Evolutionary conservation across 306 rosid genomes (phyloP), one percentile per base, ranked within the genome.

Genomic region (Carpinus fangiana): DNA sequence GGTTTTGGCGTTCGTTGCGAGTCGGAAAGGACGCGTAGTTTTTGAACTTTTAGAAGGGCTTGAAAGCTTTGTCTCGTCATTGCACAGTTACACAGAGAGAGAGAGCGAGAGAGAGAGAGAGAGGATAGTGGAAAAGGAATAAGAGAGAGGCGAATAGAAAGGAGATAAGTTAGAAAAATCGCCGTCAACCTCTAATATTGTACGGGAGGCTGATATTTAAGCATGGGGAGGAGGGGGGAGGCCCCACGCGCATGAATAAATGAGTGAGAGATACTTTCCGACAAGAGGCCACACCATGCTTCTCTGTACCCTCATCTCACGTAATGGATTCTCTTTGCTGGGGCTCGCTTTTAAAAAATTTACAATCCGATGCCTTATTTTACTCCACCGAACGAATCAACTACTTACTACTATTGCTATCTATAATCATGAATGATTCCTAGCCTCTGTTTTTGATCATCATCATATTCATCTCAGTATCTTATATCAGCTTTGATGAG

Each of bases 21-120:
- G 65, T 57, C 84, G 86, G 90, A 88, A 88, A 88, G 82, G 89
- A 91, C 84, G 92, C 86, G 88, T 86, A 72, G 90, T 77, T 86
- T 87, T 82, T 84, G 80, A 83, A 84, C 85, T 83, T 87, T 86
- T 82, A 86, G 79, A 80, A 81, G 85, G 80, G 82, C 60, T 77
- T 55, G 85, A 84, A 80, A 86, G 92, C 83, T 81, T 74, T 66
- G 90, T 87, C 91, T 81, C 86, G 86, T 88, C 91, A 84, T 75
- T 57, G 74, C 76, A 87, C 91, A 88, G 88, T 84, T 11, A 2
- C 57, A 66, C 48, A 71, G 59, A 23, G 74, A 78, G 78, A 77
- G 69, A 21, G 26, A 62, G 72, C 10, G 78, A 60, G 77, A 55
- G 75, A 70, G 74, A 1, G 66, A 48, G 28, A 11, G 61, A 5